These are phyloP conservation scores for Rhamnella rubrinervis DNA, from an alignment of 331 rosid genomes.

Conservation along the genomic window DNA sequence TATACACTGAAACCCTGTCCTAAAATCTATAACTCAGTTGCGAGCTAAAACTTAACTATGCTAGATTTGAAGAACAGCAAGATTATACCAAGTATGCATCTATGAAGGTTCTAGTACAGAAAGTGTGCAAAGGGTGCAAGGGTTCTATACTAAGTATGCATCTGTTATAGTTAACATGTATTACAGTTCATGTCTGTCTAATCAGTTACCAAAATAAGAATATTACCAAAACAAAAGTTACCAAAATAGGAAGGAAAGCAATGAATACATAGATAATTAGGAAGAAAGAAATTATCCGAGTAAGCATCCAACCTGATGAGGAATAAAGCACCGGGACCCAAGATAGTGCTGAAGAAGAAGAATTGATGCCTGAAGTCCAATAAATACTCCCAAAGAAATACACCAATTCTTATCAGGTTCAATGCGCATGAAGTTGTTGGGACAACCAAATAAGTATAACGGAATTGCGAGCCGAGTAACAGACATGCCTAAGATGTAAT, in stretches of 20 bases:
- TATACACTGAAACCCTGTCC: too few relatives aligned
- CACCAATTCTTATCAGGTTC: constrained; percentile 79
- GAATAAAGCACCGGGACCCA: constrained; percentile 98
- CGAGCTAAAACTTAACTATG: background rate
- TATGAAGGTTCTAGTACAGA: background rate
- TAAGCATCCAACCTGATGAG: constrained; percentile 69
- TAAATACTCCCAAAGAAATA: constrained; percentile 54
- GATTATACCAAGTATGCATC: background rate
- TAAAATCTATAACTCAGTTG: background rate
- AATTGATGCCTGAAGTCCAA: constrained; percentile 67
- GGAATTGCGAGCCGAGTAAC: constrained; percentile 87
- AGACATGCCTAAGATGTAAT: constrained; percentile 79
- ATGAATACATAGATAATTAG: background rate
- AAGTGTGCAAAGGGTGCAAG: background rate
- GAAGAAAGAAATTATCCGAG: constrained; percentile 11
- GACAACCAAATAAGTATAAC: constrained; percentile 81
- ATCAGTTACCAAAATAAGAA: background rate
- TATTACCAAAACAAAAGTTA: background rate
- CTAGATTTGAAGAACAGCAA: background rate
- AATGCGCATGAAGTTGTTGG: constrained; percentile 92
- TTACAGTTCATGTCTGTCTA: background rate
- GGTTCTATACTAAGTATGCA: background rate
- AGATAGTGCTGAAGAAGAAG: constrained; percentile 91
- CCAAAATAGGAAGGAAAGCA: background rate
- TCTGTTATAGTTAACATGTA: background rate